phyloP scores from a whole-genome alignment of 148 eudicot species.

The Cornus kousa region DNA sequence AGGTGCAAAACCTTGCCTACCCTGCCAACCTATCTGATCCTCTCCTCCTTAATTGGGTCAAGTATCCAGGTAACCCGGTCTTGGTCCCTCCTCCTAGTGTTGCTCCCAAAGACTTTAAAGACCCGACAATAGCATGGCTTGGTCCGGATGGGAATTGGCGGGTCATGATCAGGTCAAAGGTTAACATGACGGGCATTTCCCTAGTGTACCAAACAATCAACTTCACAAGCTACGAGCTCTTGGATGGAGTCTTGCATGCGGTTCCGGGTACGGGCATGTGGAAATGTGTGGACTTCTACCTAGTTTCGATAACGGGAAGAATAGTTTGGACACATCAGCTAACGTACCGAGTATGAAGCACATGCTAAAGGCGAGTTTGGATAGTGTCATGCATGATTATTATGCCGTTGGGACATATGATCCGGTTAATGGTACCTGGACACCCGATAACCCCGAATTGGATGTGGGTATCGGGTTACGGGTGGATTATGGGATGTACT shows the following conservation, averaged over 20 bases:
- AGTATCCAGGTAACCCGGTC: no score
- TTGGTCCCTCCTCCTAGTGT: conserved; percentile 77
- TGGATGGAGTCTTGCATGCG: no score
- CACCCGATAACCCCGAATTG: conserved; percentile 66
- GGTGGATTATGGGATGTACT: conserved; percentile 75
- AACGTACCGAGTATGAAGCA: conserved; percentile 57
- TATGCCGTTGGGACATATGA: conserved; percentile 81
- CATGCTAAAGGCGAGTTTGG: conserved; percentile 79
- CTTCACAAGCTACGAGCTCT: no score
- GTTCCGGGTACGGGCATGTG: no score
- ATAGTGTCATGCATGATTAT: conserved; percentile 59
- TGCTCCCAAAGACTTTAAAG: conserved; percentile 58
- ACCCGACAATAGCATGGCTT: conserved; percentile 86
- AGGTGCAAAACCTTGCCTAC: no score
- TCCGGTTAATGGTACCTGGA: conserved; percentile 50
- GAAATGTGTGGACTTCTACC: no score
- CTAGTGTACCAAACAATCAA: not conserved
- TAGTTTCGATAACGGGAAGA: no score
- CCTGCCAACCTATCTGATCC: no score
- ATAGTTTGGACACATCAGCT: no score
- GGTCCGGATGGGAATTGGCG: conserved; percentile 73
- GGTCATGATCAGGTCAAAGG: conserved; percentile 64
- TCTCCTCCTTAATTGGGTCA: no score
- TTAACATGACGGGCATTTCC: conserved; percentile 58
- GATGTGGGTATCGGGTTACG: conserved; percentile 85